Base-by-base conservation (phyloP, 169 alveolate species). In the Plasmodium gaboni region DNA sequence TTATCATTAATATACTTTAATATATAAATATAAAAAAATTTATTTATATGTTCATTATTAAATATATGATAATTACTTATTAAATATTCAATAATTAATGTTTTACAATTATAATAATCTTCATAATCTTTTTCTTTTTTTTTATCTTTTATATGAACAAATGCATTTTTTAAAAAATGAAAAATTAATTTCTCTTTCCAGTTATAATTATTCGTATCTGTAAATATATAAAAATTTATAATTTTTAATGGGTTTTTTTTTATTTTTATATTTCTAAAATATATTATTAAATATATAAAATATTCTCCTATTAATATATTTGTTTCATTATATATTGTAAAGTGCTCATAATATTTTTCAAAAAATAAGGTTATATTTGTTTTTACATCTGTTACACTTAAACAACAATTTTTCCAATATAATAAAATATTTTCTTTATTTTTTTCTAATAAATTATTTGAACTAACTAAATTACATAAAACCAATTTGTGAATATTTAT, bases 231-330 rank as follows among this genome's bases (percentile, higher is more conserved):
- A 17, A 61, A 70, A 59, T 72, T 70, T 65, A 86, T 63, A 24
- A 59, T 19, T 28, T 17, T 86, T 17, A 86, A 70, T 15, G 87
- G 76, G n/a, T 13, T 61, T 15, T 71, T 69, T 38, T 86, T 86
- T 26, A 60, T 86, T 72, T 86, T 86, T 57, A 57, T 22, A 71
- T 67, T 50, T 86, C 63, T 86, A 42, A 70, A 65, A 32, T 71
- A 86, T 70, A 86, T 63, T 59, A 44, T 71, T 13, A 86, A 73
- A 67, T 86, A 86, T 38, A 86, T 70, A 55, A 86, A 86, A 60
- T 86, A 86, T 60, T 86, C 87, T 59, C 92, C 92, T 44, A 86
- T 86, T 53, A 51, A 71, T 71, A 86, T 13, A 71, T 86, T 86
- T 46, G 15, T 86, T 55, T 86, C 92, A 86, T 86, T 71, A 38